These are phyloP conservation scores for Starmera dryadoides DNA, from an alignment of 805 yeast genomes.

Conservation along the genomic window DNA sequence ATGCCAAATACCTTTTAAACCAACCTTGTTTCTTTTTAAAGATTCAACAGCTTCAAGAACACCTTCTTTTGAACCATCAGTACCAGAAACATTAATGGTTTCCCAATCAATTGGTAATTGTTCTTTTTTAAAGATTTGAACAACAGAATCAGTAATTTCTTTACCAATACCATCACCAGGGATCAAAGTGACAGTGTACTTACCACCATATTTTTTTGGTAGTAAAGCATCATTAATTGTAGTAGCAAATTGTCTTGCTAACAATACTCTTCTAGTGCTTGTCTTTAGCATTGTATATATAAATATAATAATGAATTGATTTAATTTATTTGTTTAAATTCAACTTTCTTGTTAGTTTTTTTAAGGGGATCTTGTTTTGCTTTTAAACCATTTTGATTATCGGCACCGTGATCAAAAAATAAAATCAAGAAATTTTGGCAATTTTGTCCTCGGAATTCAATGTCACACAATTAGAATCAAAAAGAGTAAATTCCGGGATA, in stretches of 20 bases:
- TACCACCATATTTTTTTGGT: constrained; percentile 93
- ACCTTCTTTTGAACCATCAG: constrained; percentile 44
- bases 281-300: constrained; percentile 24
- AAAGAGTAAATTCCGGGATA: too few relatives aligned
- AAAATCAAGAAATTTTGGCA: too few relatives aligned
- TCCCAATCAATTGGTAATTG: constrained; percentile 94
- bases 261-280: constrained; percentile 9
- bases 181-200: constrained; percentile 86
- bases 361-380: too few relatives aligned
- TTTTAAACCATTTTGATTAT: too few relatives aligned
- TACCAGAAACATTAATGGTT: constrained; percentile 60
- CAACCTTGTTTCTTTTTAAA: constrained; percentile 92
- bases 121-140: constrained; percentile 80
- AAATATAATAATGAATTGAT: too few relatives aligned
- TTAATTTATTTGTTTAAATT: too few relatives aligned
- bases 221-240: constrained; percentile 51
- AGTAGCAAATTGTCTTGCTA: constrained; percentile 42
- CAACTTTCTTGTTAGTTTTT: too few relatives aligned
- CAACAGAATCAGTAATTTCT: constrained; percentile 91
- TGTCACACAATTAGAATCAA: too few relatives aligned
- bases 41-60: constrained; percentile 85
- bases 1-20: constrained; percentile 91
- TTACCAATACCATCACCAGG: constrained; percentile 99
- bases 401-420: too few relatives aligned
- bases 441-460: too few relatives aligned